A percentile compares a stretch with the other conserved stretches of the same genome.
phyloP scores from a whole-genome alignment of 108 stramenopile genomes.

The Chaetoceros tenuissimus region DNA sequence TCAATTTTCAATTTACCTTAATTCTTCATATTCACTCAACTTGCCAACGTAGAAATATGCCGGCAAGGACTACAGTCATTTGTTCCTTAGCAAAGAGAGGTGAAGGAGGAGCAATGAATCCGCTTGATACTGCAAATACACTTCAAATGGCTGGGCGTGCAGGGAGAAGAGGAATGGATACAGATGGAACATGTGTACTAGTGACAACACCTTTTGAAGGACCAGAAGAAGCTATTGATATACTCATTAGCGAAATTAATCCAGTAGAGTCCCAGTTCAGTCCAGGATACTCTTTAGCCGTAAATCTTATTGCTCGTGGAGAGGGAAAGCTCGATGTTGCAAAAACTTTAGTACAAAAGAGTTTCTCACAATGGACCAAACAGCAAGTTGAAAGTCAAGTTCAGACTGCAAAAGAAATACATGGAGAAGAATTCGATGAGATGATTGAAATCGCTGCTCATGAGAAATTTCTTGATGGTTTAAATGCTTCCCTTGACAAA shows the following conservation, averaged over 20 bases:
- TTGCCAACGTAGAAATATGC: conserved; percentile 19
- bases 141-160: conserved; percentile 89
- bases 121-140: conserved; percentile 68
- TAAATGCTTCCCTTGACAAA: conserved; percentile 21
- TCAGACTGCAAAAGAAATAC: conserved; percentile 13
- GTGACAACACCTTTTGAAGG: conserved; percentile 71
- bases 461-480: conserved; percentile 45
- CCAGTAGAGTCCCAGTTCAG: conserved; percentile 74
- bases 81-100: conserved; percentile 80
- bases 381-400: conserved; percentile 36
- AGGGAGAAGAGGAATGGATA: conserved; percentile 71
- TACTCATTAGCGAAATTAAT: conserved; percentile 64
- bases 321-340: conserved; percentile 64
- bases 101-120: conserved; percentile 42
- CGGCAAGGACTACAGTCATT: conserved; percentile 81
- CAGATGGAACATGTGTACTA: conserved; percentile 65
- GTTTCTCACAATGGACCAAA: conserved; percentile 69
- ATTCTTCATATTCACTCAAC: background rate
- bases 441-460: conserved; percentile 22
- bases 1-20: conserved; percentile 1
- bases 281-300: conserved; percentile 67
- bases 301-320: conserved; percentile 63
- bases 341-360: conserved; percentile 54
- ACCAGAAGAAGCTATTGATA: conserved; percentile 49
- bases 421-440: conserved; percentile 17